Base-by-base conservation (phyloP, 208 protist species). In the Zelonia costaricensis region DNA sequence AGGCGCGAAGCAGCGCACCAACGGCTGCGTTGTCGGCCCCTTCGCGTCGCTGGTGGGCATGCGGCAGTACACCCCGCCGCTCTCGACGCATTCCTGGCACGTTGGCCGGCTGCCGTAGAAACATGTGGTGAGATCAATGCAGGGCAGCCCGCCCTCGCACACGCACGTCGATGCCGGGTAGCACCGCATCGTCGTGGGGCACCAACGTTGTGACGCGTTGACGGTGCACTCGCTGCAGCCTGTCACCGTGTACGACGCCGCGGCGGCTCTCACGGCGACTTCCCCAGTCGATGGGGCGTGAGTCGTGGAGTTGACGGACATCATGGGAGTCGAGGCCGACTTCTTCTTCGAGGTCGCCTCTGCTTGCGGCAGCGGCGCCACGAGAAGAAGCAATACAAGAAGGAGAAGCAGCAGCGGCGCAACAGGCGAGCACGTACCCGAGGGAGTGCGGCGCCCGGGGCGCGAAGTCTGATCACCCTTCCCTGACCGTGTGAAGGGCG, bases 101-200 rank as follows among this genome's bases (percentile, higher is more conserved):
- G 53, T 64, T 1, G 57, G 69, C 30, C 74, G 76, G 28, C 62
- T 72, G 7, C 66, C 66, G 43, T 74, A 64, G 55, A 87, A 87
- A 25, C 76, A 83, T 18, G 78, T 74, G 22, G 45, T 31, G 36
- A 87, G 59, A 25, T 64, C 54, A 0, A 80, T 60, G 57, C 76
- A 83, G 4, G 52, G 33, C 4, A 27, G 38, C 8, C 52, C 43
- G 12, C 38, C 36, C 12, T 69, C 63, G 57, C 76, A 87, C n/a
- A 44, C 68, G 51, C 81, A 87, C 47, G 67, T 65, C 49, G 8
- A 12, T 18, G 49, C 45, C 5, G 56, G 33, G 35, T 84, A 62
- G 55, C 81, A 87, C 16, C 63, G 75, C 76, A 84, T 87, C 35
- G 72, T 74, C n/a, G 62, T 60, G 0, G 76, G 81, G 56, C 74